Percentiles rank a stretch among this genome's conserved stretches.
Conservation (phyloP, 805 yeast genomes). For the Hanseniaspora guilliermondii region DNA sequence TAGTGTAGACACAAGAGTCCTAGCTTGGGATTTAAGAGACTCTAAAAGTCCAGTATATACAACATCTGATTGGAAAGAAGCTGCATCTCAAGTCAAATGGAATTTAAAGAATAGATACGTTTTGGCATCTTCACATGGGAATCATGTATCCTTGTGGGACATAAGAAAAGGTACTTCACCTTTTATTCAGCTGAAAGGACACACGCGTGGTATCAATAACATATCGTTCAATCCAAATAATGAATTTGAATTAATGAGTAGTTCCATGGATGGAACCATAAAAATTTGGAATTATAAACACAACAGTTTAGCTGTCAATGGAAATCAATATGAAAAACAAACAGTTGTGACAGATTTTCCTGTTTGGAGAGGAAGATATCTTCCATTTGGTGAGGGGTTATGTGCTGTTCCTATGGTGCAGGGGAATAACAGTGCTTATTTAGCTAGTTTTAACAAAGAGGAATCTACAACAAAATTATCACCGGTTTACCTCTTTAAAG, state of each 20-base stretch:
- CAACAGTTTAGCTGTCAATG: constrained; percentile 33
- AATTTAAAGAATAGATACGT: constrained; percentile 61
- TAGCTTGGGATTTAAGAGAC: constrained; percentile 81
- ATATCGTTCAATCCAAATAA: constrained; percentile 61
- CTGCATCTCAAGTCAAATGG: constrained; percentile 94
- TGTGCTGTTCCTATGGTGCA: constrained; percentile 86
- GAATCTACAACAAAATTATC: constrained; percentile 30
- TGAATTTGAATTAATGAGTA: constrained; percentile 54
- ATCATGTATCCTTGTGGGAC: constrained; percentile 78
- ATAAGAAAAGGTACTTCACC: constrained; percentile 71
- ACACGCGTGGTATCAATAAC: constrained; percentile 78
- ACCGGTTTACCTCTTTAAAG: constrained; percentile 53
- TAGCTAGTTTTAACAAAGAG: constrained; percentile 24
- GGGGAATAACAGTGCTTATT: constrained; percentile 43
- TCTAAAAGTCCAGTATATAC: constrained; percentile 60
- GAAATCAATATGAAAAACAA: constrained; percentile 20
- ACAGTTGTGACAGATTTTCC: constrained; percentile 68
- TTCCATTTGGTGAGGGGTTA: constrained; percentile 82
- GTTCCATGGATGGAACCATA: constrained; percentile 76
- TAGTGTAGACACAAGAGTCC: constrained; percentile 77
- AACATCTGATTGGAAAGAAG: constrained; percentile 92
- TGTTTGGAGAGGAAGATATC: constrained; percentile 72
- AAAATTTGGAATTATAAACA: constrained; percentile 64
- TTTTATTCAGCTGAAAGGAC: constrained; percentile 55
- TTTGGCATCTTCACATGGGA: constrained; percentile 77